Evolutionary conservation across 192 early-diverging fungal species (phyloP).

Genomic region (Oehlia diaphana): DNA sequence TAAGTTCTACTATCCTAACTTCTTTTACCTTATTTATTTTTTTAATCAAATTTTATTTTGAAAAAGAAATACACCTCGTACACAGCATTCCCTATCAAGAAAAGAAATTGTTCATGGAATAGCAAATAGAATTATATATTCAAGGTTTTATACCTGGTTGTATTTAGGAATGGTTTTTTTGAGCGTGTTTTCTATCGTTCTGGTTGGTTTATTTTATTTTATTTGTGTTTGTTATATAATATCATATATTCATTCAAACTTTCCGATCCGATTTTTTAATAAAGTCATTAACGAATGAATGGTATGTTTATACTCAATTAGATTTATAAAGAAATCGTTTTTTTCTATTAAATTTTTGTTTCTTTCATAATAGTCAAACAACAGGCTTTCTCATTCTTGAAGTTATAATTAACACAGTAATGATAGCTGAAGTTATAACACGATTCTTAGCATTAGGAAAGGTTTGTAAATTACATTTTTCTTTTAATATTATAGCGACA

Average conservation of each 20-base stretch:
- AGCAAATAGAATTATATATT: constrained; percentile 62
- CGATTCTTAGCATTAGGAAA: constrained; percentile 64
- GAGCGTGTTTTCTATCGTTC: constrained; percentile 51
- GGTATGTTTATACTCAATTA: constrained; percentile 32
- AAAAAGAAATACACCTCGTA: constrained; percentile 7
- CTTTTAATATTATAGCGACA: neutral
- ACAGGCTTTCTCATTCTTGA: constrained; percentile 70
- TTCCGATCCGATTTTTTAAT: neutral
- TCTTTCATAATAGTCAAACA: constrained; percentile 51
- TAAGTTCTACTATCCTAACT: neutral
- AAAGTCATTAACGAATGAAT: constrained; percentile 43
- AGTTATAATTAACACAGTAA: constrained; percentile 68
- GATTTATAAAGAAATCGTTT: neutral
- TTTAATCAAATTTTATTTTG: neutral
- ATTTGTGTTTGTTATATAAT: no score
- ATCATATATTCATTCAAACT: neutral
- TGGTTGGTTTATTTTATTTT: constrained; percentile 32
- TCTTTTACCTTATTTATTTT: neutral
- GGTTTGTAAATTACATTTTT: constrained; percentile 33
- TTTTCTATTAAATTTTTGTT: neutral
- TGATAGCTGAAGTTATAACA: constrained; percentile 71
- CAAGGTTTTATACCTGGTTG: constrained; percentile 55
- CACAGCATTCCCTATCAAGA: constrained; percentile 51
- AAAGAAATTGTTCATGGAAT: constrained; percentile 55
- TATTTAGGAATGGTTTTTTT: constrained; percentile 53